phyloP scores from a whole-genome alignment of 2,329 filamentous ascomycete genomes.

The Aspergillus felis region DNA sequence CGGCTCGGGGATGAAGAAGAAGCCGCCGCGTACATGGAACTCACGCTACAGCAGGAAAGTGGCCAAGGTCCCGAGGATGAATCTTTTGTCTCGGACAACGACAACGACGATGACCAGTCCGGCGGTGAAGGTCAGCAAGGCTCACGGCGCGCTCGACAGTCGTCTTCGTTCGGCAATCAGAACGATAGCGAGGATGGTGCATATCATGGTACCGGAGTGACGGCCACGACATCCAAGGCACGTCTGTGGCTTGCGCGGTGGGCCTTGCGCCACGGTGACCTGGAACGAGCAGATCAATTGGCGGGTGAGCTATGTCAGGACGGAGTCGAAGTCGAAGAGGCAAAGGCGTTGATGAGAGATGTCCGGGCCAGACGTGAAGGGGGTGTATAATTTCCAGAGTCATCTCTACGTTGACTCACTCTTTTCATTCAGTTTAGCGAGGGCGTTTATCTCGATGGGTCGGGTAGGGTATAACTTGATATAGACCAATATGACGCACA shows the following conservation, averaged over 20 bases:
- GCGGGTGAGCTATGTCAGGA: conserved; percentile 93
- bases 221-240: conserved; percentile 84
- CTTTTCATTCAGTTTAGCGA: background rate
- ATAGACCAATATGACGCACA: background rate
- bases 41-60: conserved; percentile 88
- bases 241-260: conserved; percentile 88
- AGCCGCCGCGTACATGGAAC: conserved; percentile 90
- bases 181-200: conserved; percentile 39
- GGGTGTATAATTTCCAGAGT: conserved; percentile 9
- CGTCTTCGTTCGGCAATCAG: conserved; percentile 21
- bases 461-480: background rate
- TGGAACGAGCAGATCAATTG: conserved; percentile 70
- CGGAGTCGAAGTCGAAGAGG: conserved; percentile 93
- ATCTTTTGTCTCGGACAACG: conserved; percentile 31
- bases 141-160: conserved; percentile 36
- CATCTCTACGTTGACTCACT: background rate
- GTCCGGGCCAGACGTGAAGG: conserved; percentile 70
- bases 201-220: conserved; percentile 70
- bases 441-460: background rate
- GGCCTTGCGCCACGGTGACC: conserved; percentile 72
- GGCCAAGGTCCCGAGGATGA: conserved; percentile 50
- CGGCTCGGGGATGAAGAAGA: conserved; percentile 71
- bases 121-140: conserved; percentile 41
- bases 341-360: conserved; percentile 86
- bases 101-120: conserved; percentile 28